Evolutionary conservation across 1,284 basidiomycete genomes (phyloP), one percentile per base, ranked within the genome.

Genomic region (Testicularia cyperi): DNA sequence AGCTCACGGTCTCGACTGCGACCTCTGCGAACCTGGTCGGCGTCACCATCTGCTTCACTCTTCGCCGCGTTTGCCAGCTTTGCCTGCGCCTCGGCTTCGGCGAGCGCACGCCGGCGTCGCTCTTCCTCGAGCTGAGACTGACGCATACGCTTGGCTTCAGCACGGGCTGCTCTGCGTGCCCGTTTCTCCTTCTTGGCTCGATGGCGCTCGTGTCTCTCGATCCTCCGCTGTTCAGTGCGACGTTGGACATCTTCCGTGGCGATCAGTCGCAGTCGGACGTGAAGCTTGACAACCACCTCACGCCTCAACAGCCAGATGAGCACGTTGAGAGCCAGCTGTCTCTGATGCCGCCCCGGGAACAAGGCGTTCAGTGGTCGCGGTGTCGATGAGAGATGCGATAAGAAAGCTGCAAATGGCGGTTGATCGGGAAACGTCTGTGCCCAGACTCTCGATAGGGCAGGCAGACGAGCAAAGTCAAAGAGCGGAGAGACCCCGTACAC

Each of bases 241-340:
- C 64, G 36, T 77, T 96, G 96, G 47, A 96, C 79, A 30, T 84
- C 83, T 2, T 82, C 81, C 0, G 88, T 86, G 0, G 88, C 90
- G 16, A 92, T 82, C 25, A 97, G 82, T 27, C 92, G 85, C 39
- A 94, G 84, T 29, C 88, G 85, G 7, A 92, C 83, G 74, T 92
- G 92, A 32, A 92, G 81, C 24, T 90, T 88, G 44, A 88, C 83
- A 18, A 96, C 80, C 48, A 97, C 82, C 64, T 90, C 88, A 38
- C 86, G 84, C 60, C 88, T 87, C 27, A 98, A 81, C 79, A 97
- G 84, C 92, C 92, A 98, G 32, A 88, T 78, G n/a, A 97, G 83
- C 26, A 92, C 87, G 29, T 88, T 84, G 44, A 88, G 82, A 72
- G 88, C 94, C 30, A 85, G 77, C 13, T 83, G 39, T 12, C 46